phyloP scores from a whole-genome alignment of 257 asterid species.

The Salvia hispanica region DNA sequence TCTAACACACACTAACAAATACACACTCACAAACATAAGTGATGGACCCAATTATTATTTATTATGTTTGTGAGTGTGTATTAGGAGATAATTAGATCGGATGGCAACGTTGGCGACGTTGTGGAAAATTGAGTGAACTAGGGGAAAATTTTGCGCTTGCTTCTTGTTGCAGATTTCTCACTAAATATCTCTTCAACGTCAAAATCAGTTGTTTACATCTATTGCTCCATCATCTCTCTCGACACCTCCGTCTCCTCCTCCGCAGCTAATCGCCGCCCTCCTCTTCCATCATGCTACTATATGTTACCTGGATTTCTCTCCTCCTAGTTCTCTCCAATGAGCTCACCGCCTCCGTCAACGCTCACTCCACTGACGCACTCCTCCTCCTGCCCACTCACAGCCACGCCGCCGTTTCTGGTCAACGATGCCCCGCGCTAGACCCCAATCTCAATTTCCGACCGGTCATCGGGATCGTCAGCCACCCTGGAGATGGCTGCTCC shows the following conservation, averaged over 20 bases:
- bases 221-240: no score
- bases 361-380: conserved; percentile 32
- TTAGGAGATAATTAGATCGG: no score
- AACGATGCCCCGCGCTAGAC: conserved; percentile 55
- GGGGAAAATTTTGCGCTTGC: no score
- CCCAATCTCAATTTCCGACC: conserved; percentile 73
- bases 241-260: conserved; percentile 2
- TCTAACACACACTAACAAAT: no score
- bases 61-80: no score
- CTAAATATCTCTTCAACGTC: no score
- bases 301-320: conserved; percentile 52
- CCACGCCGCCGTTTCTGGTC: conserved; percentile 24
- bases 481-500: conserved; percentile 93
- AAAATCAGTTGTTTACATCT: no score
- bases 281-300: conserved; percentile 47
- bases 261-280: conserved; percentile 22
- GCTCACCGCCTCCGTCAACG: conserved; percentile 36
- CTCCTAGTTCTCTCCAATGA: conserved; percentile 52
- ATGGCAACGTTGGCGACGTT: no score
- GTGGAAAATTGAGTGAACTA: no score
- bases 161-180: no score
- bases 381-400: conserved; percentile 52
- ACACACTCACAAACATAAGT: no score
- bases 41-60: no score
- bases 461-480: conserved; percentile 76